Base-by-base conservation (phyloP, 1,139 yeast species). In the Candida gigantensis region DNA sequence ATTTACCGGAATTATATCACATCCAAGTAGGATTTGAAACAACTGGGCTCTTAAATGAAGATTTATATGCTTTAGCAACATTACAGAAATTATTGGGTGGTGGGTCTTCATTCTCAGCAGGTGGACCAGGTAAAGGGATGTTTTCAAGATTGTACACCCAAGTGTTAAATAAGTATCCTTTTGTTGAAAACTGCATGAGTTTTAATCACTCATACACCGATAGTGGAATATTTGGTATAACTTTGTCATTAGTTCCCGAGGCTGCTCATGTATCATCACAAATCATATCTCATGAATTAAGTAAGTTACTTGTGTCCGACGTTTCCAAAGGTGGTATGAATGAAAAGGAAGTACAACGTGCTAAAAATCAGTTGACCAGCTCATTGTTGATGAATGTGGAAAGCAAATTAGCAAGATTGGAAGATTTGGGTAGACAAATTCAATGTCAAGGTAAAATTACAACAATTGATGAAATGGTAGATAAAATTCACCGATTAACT, bases 121-220 rank as follows among this genome's bases (percentile, higher is more conserved):
- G 99, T 47, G 99, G 99, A 0, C 99, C 99, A n/a, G 99, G 99
- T 38, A 92, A 92, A 62, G 99, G 99, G 5, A 90, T 92, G 97
- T 94, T 89, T 59, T 87, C 97, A 2, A 74, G 98, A 42, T 77
- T 94, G 20, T 92, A 89, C 65, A 88, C 96, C 0, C 79, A 90
- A 50, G 96, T 92, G 2, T 72, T 92, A 55, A 92, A 92, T 63
- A 92, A 85, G 57, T 87, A 85, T 57, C 95, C 95, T 29, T 90
- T 85, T 59, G 82, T 92, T 40, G 98, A 92, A 55, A 84, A 85
- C 52, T 89, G 97, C 58, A 72, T 81, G 51, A 77, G 95, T 16
- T 89, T 89, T 65, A 89, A 90, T 60, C 96, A 90, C 60, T 81
- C 95, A 13, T 92, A 88, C 63, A 74, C 87, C 2, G 96, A 89